Base-by-base conservation (phyloP, 2,329 filamentous ascomycete species). In the Aspergillus sp. region DNA sequence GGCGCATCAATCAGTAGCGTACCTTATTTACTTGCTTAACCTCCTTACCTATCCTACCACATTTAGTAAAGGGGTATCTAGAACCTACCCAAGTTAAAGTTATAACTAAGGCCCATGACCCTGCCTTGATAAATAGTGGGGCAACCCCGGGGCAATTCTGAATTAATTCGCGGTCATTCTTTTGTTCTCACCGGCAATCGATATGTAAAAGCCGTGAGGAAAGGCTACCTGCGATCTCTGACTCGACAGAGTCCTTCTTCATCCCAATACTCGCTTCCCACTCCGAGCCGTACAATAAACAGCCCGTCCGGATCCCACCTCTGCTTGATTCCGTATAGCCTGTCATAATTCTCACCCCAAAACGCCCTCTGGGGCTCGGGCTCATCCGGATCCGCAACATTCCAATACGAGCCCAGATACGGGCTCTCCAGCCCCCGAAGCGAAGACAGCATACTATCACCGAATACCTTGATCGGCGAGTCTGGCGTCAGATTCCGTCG, bases 371-470 rank as follows among this genome's bases (percentile, higher is more conserved):
- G 74, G 67, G 76, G 80, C 28, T 74, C 64, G 5, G 77, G 73
- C 64, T 81, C 77, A n/a, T 71, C 72, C 8, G 74, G 70, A 62
- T 79, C 73, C 5, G 77, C 77, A 63, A 78, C 75, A 52, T 79
- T 80, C 19, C 73, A 56, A 55, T 80, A 80, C 1, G 72, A 69
- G 13, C 76, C 77, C 66, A 71, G 70, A 23, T 63, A 1, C 17
- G 38, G 38, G 15, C 13, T n/a, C 17, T 54, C 52, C 15, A 54
- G 9, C 8, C 25, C 25, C 25, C 25, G 25, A 7, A 25, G 6
- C 41, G 41, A 17, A 54, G 23, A 15, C 1, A 2, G 17, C 38
- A 22, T 38, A 54, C 25, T 46, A 8, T 30, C 17, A 9, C 6
- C 11, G 15, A 54, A 43, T 3, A 19, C 15, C 8, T 54, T 46